Percentiles rank a stretch among this genome's conserved stretches.
phyloP scores from a whole-genome alignment of 176 grass and related monocot species.

The Oryza meyeriana region DNA sequence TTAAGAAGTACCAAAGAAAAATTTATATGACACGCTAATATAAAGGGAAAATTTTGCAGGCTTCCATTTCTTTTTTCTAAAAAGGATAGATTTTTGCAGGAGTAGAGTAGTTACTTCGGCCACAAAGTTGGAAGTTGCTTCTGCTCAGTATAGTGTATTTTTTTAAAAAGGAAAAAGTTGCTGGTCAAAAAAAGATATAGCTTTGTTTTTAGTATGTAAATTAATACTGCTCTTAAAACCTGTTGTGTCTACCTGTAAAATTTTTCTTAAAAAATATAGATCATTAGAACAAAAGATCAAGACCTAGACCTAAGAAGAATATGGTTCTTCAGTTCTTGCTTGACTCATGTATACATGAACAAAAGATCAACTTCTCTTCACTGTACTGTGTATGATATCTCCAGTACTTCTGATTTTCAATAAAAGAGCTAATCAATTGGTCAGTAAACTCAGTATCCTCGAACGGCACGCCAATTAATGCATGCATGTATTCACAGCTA shows the following conservation, averaged over 20 bases:
- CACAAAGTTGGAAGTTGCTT: background rate
- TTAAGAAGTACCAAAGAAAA: background rate
- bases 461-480: constrained; percentile 26
- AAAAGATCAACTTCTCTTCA: background rate
- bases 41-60: background rate
- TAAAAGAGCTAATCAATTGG: constrained; percentile 5
- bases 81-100: background rate
- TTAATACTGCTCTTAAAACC: background rate
- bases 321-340: background rate
- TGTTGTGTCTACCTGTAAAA: too few species aligned
- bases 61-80: background rate
- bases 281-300: background rate
- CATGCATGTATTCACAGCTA: constrained; percentile 4
- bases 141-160: background rate
- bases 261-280: background rate
- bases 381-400: background rate
- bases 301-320: background rate
- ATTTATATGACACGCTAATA: background rate
- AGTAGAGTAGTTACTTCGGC: background rate
- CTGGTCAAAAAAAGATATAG: background rate
- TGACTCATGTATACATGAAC: background rate
- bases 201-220: background rate
- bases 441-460: background rate
- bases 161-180: background rate
- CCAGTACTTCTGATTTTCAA: constrained; percentile 8